Percentiles rank a stretch among this genome's conserved stretches.
Conservation (phyloP, 148 eudicot species). For the Rhododendron kiyosumense region DNA sequence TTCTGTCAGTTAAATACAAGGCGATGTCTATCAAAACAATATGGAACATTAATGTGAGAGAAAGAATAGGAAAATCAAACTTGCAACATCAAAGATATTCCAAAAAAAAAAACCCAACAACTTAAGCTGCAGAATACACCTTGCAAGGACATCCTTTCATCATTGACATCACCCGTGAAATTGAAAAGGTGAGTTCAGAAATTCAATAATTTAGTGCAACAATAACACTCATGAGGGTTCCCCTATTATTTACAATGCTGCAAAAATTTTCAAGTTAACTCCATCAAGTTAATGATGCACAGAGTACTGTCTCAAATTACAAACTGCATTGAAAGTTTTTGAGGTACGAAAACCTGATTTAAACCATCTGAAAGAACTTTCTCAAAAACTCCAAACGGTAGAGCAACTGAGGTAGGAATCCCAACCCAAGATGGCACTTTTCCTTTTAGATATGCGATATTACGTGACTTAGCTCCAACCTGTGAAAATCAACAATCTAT, state of each 20-base stretch:
- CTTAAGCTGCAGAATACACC: neutral
- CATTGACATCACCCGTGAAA: neutral
- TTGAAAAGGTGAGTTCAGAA: neutral
- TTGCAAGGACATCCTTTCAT: slow-evolving; percentile 1
- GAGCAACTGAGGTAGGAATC: slow-evolving; percentile 91
- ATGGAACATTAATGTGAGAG: neutral
- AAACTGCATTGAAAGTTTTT: neutral
- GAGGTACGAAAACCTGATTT: slow-evolving; percentile 52
- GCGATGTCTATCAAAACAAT: neutral
- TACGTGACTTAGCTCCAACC: slow-evolving; percentile 99
- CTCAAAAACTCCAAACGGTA: slow-evolving; percentile 93
- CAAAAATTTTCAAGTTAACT: neutral
- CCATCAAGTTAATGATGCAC: neutral
- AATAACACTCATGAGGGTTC: neutral
- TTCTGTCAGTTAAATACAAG: slow-evolving; percentile 33
- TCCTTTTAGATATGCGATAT: slow-evolving; percentile 84
- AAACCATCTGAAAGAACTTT: slow-evolving; percentile 67
- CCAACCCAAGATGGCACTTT: slow-evolving; percentile 90
- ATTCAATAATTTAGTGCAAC: neutral
- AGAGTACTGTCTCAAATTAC: neutral
- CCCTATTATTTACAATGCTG: neutral
- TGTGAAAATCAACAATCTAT: slow-evolving; percentile 17
- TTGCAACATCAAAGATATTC: neutral
- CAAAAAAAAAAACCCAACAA: neutral
- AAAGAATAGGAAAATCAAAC: neutral